Evolutionary conservation across 2,329 filamentous ascomycete species (phyloP).

Genomic region (Fusarium beomiforme): DNA sequence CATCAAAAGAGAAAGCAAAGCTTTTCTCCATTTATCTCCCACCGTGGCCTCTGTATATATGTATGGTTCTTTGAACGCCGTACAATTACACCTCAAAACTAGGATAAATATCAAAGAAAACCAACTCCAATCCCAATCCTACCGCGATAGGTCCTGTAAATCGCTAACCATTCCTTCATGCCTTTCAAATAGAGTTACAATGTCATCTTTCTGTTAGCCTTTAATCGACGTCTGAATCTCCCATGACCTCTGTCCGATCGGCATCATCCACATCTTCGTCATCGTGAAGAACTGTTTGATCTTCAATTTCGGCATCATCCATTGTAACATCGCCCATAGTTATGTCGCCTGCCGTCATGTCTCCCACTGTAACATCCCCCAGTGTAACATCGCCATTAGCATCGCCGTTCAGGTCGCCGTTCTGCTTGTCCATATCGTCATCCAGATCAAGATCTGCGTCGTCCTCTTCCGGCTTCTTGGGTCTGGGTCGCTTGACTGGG

Average conservation of each 20-base stretch:
- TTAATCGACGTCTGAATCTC: conserved; percentile 49
- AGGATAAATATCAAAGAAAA: conserved; percentile 9
- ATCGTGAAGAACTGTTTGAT: conserved; percentile 50
- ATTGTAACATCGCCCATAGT: conserved; percentile 55
- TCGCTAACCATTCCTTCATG: conserved; percentile 25
- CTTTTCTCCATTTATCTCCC: conserved; percentile 18
- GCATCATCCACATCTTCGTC: conserved; percentile 60
- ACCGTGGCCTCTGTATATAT: conserved; percentile 9
- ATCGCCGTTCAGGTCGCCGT: conserved; percentile 30
- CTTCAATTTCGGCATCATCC: conserved; percentile 65
- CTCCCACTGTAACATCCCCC: conserved; percentile 45
- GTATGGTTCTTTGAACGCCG: conserved; percentile 27
- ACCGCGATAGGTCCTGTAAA: conserved; percentile 16
- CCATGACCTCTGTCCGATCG: conserved; percentile 52
- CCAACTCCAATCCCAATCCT: conserved; percentile 28
- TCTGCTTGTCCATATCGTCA: conserved; percentile 38
- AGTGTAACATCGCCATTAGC: conserved; percentile 56
- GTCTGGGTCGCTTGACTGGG: conserved; percentile 55
- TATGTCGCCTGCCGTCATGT: conserved; percentile 46
- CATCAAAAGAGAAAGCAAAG: neutral
- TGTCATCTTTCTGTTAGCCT: neutral
- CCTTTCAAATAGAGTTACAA: conserved; percentile 21
- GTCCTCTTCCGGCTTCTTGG: conserved; percentile 40
- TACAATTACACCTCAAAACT: conserved; percentile 26
- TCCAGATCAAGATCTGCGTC: conserved; percentile 43